Conservation (phyloP, 1,139 yeast genomes). For the Hanseniaspora uvarum region DNA sequence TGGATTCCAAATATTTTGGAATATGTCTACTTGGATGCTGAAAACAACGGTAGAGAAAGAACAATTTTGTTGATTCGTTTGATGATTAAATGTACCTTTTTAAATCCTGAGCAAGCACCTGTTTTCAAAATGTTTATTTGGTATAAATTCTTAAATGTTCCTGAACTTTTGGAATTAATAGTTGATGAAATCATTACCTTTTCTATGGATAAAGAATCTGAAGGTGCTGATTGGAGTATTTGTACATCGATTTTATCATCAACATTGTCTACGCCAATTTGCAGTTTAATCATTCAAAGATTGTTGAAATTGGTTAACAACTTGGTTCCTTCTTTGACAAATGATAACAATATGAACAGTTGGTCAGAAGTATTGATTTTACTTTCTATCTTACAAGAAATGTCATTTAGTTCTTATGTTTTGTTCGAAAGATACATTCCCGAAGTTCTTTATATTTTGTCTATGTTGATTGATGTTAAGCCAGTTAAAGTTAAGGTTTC, state of each 20-base stretch:
- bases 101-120: slow-evolving; percentile 35
- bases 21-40: slow-evolving; percentile 45
- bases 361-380: slow-evolving; percentile 68
- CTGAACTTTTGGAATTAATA: slow-evolving; percentile 46
- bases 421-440: slow-evolving; percentile 61
- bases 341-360: slow-evolving; percentile 46
- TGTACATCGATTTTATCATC: slow-evolving; percentile 52
- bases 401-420: slow-evolving; percentile 62
- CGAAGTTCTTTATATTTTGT: slow-evolving; percentile 59
- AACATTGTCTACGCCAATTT: slow-evolving; percentile 61
- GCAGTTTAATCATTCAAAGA: slow-evolving; percentile 54
- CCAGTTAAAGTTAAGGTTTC: slow-evolving; percentile 59
- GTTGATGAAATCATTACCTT: slow-evolving; percentile 66
- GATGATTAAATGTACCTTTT: slow-evolving; percentile 49
- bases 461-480: slow-evolving; percentile 65
- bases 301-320: slow-evolving; percentile 41
- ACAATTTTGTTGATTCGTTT: slow-evolving; percentile 54
- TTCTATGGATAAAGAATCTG: slow-evolving; percentile 66
- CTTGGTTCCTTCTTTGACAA: slow-evolving; percentile 39
- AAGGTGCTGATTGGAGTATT: slow-evolving; percentile 57
- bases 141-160: slow-evolving; percentile 56
- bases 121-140: slow-evolving; percentile 56
- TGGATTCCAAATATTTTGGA: slow-evolving; percentile 68
- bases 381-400: slow-evolving; percentile 53
- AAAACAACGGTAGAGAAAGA: slow-evolving; percentile 49